Percentiles rank a stretch among this genome's conserved stretches.
phyloP scores from a whole-genome alignment of 129 eudicot genomes.

The Flaveria brownii region DNA sequence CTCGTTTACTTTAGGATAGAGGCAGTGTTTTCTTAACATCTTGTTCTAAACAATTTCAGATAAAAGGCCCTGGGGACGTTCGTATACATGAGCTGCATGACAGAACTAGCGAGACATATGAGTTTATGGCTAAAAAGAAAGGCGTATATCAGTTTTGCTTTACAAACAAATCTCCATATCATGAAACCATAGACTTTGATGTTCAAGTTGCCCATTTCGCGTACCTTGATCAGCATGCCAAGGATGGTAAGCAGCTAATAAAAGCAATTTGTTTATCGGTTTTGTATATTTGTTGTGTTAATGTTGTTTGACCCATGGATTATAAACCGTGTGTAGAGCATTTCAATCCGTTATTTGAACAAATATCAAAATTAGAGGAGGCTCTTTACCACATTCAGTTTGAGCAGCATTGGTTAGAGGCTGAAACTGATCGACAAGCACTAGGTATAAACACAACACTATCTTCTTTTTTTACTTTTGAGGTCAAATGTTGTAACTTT shows the following conservation, averaged over 20 bases:
- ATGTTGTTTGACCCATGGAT: background rate
- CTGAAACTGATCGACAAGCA: conserved; percentile 88
- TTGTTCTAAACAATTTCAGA: conserved; percentile 39
- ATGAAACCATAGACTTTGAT: conserved; percentile 88
- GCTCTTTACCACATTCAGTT: conserved; percentile 92
- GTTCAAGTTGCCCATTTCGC: conserved; percentile 69
- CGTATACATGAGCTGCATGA: conserved; percentile 62
- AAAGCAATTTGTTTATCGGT: background rate
- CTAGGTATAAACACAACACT: conserved; percentile 42
- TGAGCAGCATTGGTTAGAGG: conserved; percentile 97
- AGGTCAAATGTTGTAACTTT: conserved; percentile 7
- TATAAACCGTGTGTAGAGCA: conserved; percentile 55
- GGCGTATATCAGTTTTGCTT: conserved; percentile 80
- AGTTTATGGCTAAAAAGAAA: conserved; percentile 66
- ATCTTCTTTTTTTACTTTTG: conserved; percentile 10
- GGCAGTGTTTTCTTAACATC: background rate
- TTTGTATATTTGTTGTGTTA: background rate
- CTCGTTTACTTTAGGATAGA: background rate
- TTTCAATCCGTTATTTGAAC: conserved; percentile 76
- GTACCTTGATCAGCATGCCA: conserved; percentile 76
- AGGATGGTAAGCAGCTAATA: conserved; percentile 54
- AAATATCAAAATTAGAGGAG: conserved; percentile 76
- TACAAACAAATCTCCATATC: conserved; percentile 74
- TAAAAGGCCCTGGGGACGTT: conserved; percentile 72
- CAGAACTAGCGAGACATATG: conserved; percentile 68